A percentile compares a stretch with the other conserved stretches of the same genome.
phyloP scores from a whole-genome alignment of 2,329 filamentous ascomycete genomes.

The Hymenoscyphus repandus region DNA sequence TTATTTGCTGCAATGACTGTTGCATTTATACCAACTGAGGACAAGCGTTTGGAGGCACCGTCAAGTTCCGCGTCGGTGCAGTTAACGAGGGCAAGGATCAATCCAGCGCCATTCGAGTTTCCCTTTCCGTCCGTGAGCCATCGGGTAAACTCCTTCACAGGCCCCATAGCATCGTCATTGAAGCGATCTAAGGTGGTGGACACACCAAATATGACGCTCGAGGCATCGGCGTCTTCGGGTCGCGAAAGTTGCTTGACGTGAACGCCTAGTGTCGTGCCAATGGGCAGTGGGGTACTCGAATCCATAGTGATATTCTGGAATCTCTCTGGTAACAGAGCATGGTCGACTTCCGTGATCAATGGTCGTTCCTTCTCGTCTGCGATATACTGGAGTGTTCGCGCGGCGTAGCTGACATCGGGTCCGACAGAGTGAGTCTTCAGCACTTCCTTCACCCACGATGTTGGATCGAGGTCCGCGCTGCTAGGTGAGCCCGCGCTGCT shows the following conservation, averaged over 20 bases:
- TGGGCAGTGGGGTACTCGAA: conserved; percentile 13
- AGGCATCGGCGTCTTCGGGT: conserved; percentile 47
- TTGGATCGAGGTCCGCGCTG: conserved; percentile 12
- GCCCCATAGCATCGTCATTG: conserved; percentile 44
- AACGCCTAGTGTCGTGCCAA: conserved; percentile 19
- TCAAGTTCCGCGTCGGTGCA: conserved; percentile 46
- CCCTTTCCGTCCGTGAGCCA: conserved; percentile 55
- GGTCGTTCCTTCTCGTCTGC: conserved; percentile 23
- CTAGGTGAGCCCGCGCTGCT: neutral
- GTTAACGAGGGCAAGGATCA: conserved; percentile 49
- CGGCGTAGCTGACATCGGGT: conserved; percentile 25
- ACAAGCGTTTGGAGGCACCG: conserved; percentile 42
- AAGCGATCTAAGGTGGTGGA: conserved; percentile 55
- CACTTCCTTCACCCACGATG: conserved; percentile 21
- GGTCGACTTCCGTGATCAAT: conserved; percentile 22
- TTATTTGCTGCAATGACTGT: conserved; percentile 51
- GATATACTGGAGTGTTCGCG: conserved; percentile 27
- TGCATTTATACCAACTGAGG: conserved; percentile 47
- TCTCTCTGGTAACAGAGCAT: conserved; percentile 22
- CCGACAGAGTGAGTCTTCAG: conserved; percentile 24
- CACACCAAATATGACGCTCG: conserved; percentile 54
- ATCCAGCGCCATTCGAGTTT: conserved; percentile 50
- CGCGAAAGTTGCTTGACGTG: conserved; percentile 38
- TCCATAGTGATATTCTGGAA: conserved; percentile 22
- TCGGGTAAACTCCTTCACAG: conserved; percentile 53